Base-by-base conservation (phyloP, 805 yeast genomes). In the Kodamaea sagamina region DNA sequence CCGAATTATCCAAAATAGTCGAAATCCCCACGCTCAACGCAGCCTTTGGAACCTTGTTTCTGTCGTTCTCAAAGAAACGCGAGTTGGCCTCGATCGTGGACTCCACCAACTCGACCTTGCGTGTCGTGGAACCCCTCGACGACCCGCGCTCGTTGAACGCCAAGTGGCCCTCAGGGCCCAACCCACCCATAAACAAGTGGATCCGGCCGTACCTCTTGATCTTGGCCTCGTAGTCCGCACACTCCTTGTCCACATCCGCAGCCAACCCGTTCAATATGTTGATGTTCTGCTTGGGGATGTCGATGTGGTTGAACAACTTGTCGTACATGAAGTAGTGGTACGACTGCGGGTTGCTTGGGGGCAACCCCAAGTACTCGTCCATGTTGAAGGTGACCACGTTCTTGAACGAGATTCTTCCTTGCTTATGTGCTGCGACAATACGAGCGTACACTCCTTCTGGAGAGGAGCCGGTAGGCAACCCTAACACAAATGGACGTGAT, bases 91-190 rank as follows among this genome's bases (percentile, higher is more conserved):
- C 57, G 28, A 78, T 71, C 6, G 84, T 79, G 29, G 75, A 65
- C 34, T 67, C 64, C 10, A 71, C 83, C 42, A 79, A 65, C 2
- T 55, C 51, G 29, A 79, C 77, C 45, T 61, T 58, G 46, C 84
- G 62, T 2, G 84, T 79, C 21, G 44, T 57, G 7, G 77, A 68
- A 46, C 59, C 57, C 44, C 78, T 67, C 2, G 67, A 19, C 4
- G 80, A 74, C 7, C 84, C 84, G 12, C 72, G 65, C 59, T 79
- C 83, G 59, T 79, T 79, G 53, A 79, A 79, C 1, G 84, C 83
- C 51, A 79, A 64, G 55, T 79, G 83, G 22, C 83, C 84, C 52
- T 79, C 79, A 11, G 81, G 78, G 1, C 84, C 83, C 52, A 79
- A 63, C 1, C 83, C 84, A 4, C 83, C 83, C 52, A 79, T 53